Base-by-base conservation (phyloP, 2,329 filamentous ascomycete genomes). In the Lithohypha guttulata region DNA sequence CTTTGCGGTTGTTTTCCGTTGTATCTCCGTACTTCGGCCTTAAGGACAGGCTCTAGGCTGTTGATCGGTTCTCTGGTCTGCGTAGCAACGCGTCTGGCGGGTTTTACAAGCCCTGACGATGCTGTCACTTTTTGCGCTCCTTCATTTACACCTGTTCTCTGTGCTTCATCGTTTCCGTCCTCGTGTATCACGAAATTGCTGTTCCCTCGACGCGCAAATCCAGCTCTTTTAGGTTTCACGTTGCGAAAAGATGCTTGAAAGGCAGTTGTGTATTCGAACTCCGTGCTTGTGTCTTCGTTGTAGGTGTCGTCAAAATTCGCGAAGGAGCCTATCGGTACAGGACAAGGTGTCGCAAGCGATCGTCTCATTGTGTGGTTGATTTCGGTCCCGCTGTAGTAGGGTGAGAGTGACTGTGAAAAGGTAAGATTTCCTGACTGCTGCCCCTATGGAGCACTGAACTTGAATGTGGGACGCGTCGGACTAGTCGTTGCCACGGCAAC, bases 181-280 rank as follows among this genome's bases (percentile, higher is more conserved):
- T 63, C 58, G 35, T 63, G 59, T 30, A 65, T 64, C 9, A 52
- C 50, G 22, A 65, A 64, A 1, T 43, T 45, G 5, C 46, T 50
- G 41, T 48, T 50, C 25, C 51, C 53, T 33, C 48, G 50, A 47
- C 56, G 50, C 25, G 53, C 14, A 55, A 55, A 23, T 54, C 57
- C 29, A 43, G 51, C 23, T 50, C 50, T 10, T 46, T 57, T 18
- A 56, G 47, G 48, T 30, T 39, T 46, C 4, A 41, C 45, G 30
- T 42, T 29, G 28, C 26, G 32, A 4, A 55, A 48, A 0, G 58
- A 54, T 13, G 50, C 44, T 34, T 48, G 52, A 34, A 65, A 54
- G 31, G 61, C 60, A 9, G 57, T 59, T 3, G 61, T 65, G 43
- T 60, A 65, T 6, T 66, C 60, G 15, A 65, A 48, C 13, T 59